phyloP scores from a whole-genome alignment of 2,329 filamentous ascomycete species.

The Penicillium sp. region DNA sequence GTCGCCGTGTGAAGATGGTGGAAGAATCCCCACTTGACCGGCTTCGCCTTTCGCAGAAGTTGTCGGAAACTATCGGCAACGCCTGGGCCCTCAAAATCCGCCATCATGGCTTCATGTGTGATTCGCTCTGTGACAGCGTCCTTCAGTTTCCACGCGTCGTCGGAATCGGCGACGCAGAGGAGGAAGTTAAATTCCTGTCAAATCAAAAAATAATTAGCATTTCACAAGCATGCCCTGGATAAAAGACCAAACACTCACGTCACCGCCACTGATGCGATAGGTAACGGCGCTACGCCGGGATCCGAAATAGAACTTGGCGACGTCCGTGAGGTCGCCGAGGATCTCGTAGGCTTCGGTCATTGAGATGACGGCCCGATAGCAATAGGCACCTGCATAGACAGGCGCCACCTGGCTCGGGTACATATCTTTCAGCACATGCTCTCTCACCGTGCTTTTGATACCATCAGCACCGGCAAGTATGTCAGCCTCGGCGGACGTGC shows the following conservation, averaged over 20 bases:
- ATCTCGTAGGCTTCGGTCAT: conserved; percentile 17
- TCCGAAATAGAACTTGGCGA: conserved; percentile 22
- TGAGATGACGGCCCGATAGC: conserved; percentile 16
- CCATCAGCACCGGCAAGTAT: conserved; percentile 15
- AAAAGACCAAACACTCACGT: conserved; percentile 6
- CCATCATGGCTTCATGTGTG: conserved; percentile 17
- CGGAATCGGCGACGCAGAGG: conserved; percentile 2
- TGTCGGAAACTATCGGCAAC: conserved; percentile 15
- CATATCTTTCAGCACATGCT: conserved; percentile 9
- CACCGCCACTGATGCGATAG: conserved; percentile 18
- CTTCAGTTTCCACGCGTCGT: conserved; percentile 6
- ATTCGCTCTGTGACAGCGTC: conserved; percentile 14
- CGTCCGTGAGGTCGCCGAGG: conserved; percentile 18
- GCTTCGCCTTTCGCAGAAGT: conserved; percentile 9
- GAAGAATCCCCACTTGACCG: conserved; percentile 18
- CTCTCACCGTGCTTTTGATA: conserved; percentile 10
- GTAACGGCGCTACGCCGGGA: conserved; percentile 12
- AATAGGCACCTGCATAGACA: conserved; percentile 17
- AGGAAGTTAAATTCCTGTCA: not conserved
- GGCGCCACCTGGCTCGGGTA: conserved; percentile 14
- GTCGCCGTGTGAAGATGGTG: conserved; percentile 38
- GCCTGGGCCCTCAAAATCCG: conserved; percentile 10
- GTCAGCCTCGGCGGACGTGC: not conserved
- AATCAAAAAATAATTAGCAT: conserved; percentile 1
- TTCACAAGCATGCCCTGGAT: not conserved